Percentiles rank a stretch among this genome's conserved stretches.
phyloP scores from a whole-genome alignment of 331 rosid genomes.

The Quercus lobata region DNA sequence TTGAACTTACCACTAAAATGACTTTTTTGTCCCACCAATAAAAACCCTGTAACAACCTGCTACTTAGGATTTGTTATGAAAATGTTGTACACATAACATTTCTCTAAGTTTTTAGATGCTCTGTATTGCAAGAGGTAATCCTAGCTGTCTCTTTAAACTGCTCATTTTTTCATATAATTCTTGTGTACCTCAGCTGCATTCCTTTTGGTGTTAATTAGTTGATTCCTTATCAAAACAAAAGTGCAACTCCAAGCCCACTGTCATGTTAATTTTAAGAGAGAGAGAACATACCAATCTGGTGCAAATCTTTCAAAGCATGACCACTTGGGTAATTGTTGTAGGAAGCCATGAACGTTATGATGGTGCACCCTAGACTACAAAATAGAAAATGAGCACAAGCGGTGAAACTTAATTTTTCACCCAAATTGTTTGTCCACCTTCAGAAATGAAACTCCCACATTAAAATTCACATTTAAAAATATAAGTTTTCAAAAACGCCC shows the following conservation, averaged over 20 bases:
- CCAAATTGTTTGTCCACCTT: not conserved
- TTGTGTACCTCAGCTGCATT: not conserved
- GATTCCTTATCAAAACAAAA: not conserved
- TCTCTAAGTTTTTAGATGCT: not conserved
- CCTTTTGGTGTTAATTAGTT: not conserved
- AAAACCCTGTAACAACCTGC: too few species aligned
- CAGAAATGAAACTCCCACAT: not conserved
- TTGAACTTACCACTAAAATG: too few species aligned
- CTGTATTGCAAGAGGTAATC: not conserved
- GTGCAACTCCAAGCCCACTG: not conserved
- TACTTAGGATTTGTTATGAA: too few species aligned
- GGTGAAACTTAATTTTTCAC: not conserved
- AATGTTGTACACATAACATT: not conserved
- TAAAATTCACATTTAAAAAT: not conserved
- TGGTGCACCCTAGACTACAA: conserved; percentile 81
- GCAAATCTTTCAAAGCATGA: conserved; percentile 74
- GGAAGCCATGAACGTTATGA: conserved; percentile 79
- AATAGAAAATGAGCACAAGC: conserved; percentile 29
- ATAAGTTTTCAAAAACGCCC: not conserved
- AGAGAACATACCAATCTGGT: conserved; percentile 46
- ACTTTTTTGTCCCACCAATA: too few species aligned
- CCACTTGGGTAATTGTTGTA: conserved; percentile 91
- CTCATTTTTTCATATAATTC: not conserved
- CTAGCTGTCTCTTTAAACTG: not conserved
- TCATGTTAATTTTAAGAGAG: conserved; percentile 1